Conservation (phyloP, 2,329 filamentous ascomycete species). For the Ceratocystis alfenasii region DNA sequence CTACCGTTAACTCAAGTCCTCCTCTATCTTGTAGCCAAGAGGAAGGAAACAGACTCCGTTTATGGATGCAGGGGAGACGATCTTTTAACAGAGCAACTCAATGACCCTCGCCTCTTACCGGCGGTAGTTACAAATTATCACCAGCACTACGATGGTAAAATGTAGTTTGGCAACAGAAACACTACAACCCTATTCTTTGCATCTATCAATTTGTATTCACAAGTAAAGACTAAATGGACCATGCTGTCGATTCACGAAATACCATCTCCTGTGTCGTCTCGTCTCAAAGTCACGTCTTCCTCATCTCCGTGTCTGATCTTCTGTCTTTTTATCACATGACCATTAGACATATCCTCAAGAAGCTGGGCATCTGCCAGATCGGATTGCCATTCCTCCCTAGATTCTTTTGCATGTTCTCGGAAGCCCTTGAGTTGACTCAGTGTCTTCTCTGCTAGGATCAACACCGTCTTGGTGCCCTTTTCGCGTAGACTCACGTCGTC, state of each 20-base stretch:
- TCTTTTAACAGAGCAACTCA: constrained; percentile 33
- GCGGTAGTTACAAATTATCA: constrained; percentile 50
- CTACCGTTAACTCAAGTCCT: constrained; percentile 46
- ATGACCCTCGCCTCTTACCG: constrained; percentile 60
- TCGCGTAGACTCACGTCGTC: constrained; percentile 15
- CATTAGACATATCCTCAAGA: background rate
- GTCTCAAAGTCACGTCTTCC: too few relatives aligned
- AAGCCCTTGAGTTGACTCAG: constrained; percentile 20
- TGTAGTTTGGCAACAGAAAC: background rate
- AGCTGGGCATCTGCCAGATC: background rate
- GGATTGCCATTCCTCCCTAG: constrained; percentile 6
- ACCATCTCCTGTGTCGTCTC: too few relatives aligned
- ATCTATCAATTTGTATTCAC: background rate
- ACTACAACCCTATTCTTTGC: background rate
- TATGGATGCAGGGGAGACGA: constrained; percentile 61
- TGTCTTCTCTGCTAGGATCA: constrained; percentile 20
- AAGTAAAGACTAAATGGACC: background rate
- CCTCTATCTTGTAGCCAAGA: constrained; percentile 65
- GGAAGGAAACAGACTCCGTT: constrained; percentile 43
- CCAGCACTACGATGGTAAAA: background rate
- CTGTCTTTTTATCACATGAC: background rate
- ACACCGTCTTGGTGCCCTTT: constrained; percentile 6
- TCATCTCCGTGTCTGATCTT: constrained; percentile 25
- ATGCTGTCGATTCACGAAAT: too few relatives aligned
- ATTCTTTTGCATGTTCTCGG: constrained; percentile 11